These are phyloP conservation scores for Russula sp. DNA, from an alignment of 768 basidiomycete genomes.

Conservation along the genomic window DNA sequence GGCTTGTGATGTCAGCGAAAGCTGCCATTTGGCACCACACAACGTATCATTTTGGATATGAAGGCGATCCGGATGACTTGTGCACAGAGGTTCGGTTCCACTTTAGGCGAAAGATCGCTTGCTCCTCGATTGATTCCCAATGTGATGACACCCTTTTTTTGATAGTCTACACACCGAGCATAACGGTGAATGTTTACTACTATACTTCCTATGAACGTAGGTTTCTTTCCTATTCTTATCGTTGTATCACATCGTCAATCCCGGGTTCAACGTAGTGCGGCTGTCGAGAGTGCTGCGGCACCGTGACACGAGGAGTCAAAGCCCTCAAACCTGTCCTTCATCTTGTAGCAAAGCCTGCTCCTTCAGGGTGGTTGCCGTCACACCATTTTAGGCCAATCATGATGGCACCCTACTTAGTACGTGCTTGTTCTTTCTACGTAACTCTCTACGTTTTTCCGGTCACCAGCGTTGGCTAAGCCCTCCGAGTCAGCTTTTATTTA, in stretches of 20 bases:
- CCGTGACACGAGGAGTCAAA: background rate
- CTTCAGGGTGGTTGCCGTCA: background rate
- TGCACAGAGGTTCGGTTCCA: background rate
- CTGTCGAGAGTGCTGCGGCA: background rate
- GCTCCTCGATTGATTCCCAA: background rate
- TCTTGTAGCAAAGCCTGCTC: background rate
- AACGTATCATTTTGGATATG: no score
- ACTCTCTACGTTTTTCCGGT: background rate
- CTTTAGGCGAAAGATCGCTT: background rate
- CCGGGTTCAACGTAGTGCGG: background rate
- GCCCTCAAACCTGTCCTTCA: background rate
- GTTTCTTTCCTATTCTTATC: background rate
- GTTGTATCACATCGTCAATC: background rate
- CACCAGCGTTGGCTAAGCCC: background rate
- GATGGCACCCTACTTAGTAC: background rate
- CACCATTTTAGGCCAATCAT: background rate
- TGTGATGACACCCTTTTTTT: background rate
- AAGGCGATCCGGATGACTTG: no score
- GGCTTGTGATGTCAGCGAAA: no score
- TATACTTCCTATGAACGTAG: background rate
- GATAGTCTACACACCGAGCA: background rate
- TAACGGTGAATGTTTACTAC: background rate
- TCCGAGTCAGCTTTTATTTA: background rate
- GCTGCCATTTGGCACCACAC: no score
- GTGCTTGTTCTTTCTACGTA: no score